These are phyloP conservation scores for Helicostylum pulchrum DNA, from an alignment of 192 early-diverging fungal genomes.

Conservation along the genomic window DNA sequence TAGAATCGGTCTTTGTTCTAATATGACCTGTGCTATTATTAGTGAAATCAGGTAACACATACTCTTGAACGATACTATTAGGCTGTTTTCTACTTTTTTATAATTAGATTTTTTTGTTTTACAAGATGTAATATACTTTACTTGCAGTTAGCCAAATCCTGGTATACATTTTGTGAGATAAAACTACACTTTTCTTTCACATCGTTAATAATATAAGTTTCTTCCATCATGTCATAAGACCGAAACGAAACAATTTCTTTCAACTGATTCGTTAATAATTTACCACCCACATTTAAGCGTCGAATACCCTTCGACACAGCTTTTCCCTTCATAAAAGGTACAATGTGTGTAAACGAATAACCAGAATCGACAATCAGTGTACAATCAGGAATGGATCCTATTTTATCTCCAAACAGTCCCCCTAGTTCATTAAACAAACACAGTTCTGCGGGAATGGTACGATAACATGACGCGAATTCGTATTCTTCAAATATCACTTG, in stretches of 20 bases:
- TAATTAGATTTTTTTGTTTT: constrained; percentile 37
- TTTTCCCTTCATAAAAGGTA: constrained; percentile 60
- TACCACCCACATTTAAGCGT: constrained; percentile 81
- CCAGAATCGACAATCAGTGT: constrained; percentile 75
- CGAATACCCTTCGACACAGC: constrained; percentile 56
- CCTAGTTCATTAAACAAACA: constrained; percentile 53
- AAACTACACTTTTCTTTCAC: constrained; percentile 85
- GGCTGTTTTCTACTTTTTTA: too few relatives aligned
- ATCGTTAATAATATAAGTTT: constrained; percentile 79
- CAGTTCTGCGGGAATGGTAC: constrained; percentile 46
- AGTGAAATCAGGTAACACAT: constrained; percentile 65
- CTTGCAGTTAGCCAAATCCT: constrained; percentile 65
- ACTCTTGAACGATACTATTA: constrained; percentile 51
- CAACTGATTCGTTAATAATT: constrained; percentile 81
- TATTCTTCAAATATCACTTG: constrained; percentile 88
- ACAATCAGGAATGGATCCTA: constrained; percentile 51
- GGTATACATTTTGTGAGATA: constrained; percentile 63
- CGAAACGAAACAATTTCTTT: constrained; percentile 92
- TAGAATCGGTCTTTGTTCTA: constrained; percentile 24
- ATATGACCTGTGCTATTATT: constrained; percentile 51
- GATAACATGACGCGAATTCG: constrained; percentile 55
- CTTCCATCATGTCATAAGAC: constrained; percentile 94
- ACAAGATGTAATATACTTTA: too few relatives aligned
- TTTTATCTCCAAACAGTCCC: constrained; percentile 37
- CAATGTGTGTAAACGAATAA: constrained; percentile 76